Conservation (phyloP, 140 eudicot genomes). For the Ambrosia hybrid region DNA sequence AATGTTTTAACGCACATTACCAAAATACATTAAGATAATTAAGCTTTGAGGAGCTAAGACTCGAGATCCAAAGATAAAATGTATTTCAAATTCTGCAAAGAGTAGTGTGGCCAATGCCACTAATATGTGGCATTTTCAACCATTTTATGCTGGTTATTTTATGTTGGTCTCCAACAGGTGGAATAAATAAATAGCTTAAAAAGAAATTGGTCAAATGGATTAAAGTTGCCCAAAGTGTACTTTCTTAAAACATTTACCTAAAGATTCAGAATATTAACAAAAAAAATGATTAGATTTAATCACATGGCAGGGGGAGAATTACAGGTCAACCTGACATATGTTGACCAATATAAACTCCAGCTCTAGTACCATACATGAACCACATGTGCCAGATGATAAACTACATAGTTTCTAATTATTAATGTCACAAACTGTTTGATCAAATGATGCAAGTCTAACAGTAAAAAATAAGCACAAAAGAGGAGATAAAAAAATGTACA, state of each 20-base stretch:
- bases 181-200: not conserved
- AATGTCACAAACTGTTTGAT: not conserved
- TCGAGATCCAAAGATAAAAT: not conserved
- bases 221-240: not conserved
- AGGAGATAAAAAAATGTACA: not conserved
- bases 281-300: too few relatives aligned
- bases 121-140: not conserved
- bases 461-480: slow-evolving; percentile 14
- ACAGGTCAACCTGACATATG: not conserved
- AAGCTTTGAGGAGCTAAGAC: not conserved
- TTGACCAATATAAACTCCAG: not conserved
- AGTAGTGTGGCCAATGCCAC: not conserved
- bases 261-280: too few relatives aligned
- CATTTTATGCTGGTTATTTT: not conserved
- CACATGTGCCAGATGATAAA: not conserved
- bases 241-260: not conserved
- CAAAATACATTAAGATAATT: not conserved
- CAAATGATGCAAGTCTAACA: slow-evolving; percentile 10
- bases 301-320: not conserved
- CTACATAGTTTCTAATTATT: not conserved
- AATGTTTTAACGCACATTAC: not conserved
- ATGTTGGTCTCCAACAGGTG: not conserved
- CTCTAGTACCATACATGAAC: not conserved
- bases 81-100: not conserved
- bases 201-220: not conserved